These are phyloP conservation scores for Cytospora mali DNA, from an alignment of 2,329 filamentous ascomycete species.

Conservation along the genomic window DNA sequence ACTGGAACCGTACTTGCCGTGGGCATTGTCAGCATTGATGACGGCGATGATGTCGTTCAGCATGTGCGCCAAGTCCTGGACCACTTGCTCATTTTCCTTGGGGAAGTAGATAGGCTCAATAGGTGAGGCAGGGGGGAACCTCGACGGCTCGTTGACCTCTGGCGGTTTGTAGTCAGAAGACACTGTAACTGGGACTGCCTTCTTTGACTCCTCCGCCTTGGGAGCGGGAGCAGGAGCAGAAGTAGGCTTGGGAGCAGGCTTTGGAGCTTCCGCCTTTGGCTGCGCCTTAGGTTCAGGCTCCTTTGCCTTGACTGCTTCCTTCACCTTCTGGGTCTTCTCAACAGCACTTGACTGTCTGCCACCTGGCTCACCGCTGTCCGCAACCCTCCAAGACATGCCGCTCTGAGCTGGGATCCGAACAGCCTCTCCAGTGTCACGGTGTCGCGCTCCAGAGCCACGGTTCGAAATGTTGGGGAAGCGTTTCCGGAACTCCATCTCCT, in stretches of 20 bases:
- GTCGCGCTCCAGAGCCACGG: constrained; percentile 52
- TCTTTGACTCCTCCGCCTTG: constrained; percentile 36
- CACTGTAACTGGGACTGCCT: constrained; percentile 32
- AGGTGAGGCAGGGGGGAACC: constrained; percentile 63
- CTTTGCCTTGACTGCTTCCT: constrained; percentile 35
- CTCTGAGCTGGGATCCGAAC: constrained; percentile 85
- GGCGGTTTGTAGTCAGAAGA: constrained; percentile 53
- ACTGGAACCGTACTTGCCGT: constrained; percentile 74
- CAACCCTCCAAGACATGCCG: constrained; percentile 79
- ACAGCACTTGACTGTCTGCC: constrained; percentile 66
- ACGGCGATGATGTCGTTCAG: constrained; percentile 95
- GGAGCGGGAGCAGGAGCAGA: constrained; percentile 33
- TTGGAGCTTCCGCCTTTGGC: constrained; percentile 34
- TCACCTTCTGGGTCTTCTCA: constrained; percentile 39
- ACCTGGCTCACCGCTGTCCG: constrained; percentile 59
- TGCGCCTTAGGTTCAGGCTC: constrained; percentile 32
- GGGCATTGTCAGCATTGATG: constrained; percentile 82
- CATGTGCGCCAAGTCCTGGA: constrained; percentile 92
- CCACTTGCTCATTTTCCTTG: constrained; percentile 79
- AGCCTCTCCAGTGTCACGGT: constrained; percentile 63
- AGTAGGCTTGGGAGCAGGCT: no score
- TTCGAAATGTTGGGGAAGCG: constrained; percentile 64
- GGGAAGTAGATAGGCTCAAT: constrained; percentile 79
- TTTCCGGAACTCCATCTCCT: constrained; percentile 90
- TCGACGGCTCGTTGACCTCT: constrained; percentile 68